A percentile compares a stretch with the other conserved stretches of the same genome.
These are phyloP conservation scores for Gryganskiella cystojenkinii DNA, from an alignment of 192 early-diverging fungal genomes.

Conservation along the genomic window DNA sequence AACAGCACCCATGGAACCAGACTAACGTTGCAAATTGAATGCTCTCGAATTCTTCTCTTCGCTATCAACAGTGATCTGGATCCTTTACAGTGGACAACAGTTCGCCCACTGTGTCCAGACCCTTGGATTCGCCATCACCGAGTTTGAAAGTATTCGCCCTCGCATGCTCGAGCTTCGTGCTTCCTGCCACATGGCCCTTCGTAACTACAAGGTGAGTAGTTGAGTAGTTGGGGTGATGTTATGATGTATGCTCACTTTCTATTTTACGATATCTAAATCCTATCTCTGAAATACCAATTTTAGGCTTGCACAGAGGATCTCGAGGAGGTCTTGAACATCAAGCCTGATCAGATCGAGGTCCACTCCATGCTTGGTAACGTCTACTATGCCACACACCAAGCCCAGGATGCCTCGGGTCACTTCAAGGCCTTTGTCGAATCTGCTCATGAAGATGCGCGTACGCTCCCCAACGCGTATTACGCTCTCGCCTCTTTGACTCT, in stretches of 20 bases:
- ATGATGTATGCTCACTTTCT: slow-evolving; percentile 22
- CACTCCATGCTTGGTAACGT: slow-evolving; percentile 52
- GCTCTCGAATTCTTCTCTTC: not conserved
- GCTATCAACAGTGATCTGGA: slow-evolving; percentile 57
- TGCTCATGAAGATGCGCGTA: slow-evolving; percentile 61
- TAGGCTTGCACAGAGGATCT: slow-evolving; percentile 51
- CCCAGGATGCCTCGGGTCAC: slow-evolving; percentile 55
- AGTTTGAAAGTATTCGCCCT: slow-evolving; percentile 60
- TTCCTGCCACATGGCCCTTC: slow-evolving; percentile 59
- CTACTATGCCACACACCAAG: slow-evolving; percentile 53
- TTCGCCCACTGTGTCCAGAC: slow-evolving; percentile 67
- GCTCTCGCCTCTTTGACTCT: slow-evolving; percentile 56
- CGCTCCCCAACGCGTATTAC: slow-evolving; percentile 62
- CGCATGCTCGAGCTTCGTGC: slow-evolving; percentile 66
- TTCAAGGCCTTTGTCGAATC: slow-evolving; percentile 60
- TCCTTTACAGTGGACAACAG: slow-evolving; percentile 68
- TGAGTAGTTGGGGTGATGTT: slow-evolving; percentile 45
- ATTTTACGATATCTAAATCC: slow-evolving; percentile 6
- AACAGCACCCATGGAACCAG: no score
- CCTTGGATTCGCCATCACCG: slow-evolving; percentile 61
- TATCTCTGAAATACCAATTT: slow-evolving; percentile 7
- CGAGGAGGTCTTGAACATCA: slow-evolving; percentile 34
- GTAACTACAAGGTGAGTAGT: slow-evolving; percentile 51
- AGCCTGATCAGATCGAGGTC: slow-evolving; percentile 28
- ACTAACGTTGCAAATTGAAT: not conserved